These are phyloP conservation scores for Solanum stenotomum DNA, from an alignment of 257 asterid species.

Conservation along the genomic window DNA sequence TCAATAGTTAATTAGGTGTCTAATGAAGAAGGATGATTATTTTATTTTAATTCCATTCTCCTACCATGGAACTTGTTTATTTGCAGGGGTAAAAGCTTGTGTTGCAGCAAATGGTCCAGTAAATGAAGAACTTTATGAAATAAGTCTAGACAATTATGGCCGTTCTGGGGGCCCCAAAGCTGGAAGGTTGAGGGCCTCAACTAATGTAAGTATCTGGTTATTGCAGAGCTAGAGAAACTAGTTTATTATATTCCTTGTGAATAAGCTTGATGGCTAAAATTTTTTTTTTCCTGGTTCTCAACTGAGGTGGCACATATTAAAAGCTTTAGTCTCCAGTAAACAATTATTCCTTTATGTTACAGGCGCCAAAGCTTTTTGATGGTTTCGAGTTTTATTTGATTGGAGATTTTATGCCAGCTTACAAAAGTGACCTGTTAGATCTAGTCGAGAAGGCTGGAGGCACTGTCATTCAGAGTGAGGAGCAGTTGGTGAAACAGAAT, in stretches of 20 bases:
- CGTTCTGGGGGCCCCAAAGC: slow-evolving; percentile 59
- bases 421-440: slow-evolving; percentile 51
- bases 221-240: not conserved
- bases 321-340: not conserved
- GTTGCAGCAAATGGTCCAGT: slow-evolving; percentile 40
- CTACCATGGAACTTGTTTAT: not conserved
- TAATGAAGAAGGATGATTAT: not conserved
- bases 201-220: slow-evolving; percentile 35
- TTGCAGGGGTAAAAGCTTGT: slow-evolving; percentile 78
- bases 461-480: slow-evolving; percentile 25
- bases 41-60: not conserved
- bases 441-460: slow-evolving; percentile 74
- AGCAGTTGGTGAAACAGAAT: slow-evolving; percentile 15
- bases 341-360: slow-evolving; percentile 1
- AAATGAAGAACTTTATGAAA: slow-evolving; percentile 71
- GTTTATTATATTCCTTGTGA: not conserved
- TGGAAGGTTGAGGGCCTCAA: slow-evolving; percentile 56
- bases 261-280: not conserved
- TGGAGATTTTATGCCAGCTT: slow-evolving; percentile 55
- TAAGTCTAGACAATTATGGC: slow-evolving; percentile 75
- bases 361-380: slow-evolving; percentile 72
- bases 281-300: not conserved
- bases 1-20: not conserved
- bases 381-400: slow-evolving; percentile 46
- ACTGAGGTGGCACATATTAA: not conserved